Percentiles rank a stretch among this genome's conserved stretches.
phyloP scores from a whole-genome alignment of 495 filamentous ascomycete genomes.

The Entonaema liquescens region DNA sequence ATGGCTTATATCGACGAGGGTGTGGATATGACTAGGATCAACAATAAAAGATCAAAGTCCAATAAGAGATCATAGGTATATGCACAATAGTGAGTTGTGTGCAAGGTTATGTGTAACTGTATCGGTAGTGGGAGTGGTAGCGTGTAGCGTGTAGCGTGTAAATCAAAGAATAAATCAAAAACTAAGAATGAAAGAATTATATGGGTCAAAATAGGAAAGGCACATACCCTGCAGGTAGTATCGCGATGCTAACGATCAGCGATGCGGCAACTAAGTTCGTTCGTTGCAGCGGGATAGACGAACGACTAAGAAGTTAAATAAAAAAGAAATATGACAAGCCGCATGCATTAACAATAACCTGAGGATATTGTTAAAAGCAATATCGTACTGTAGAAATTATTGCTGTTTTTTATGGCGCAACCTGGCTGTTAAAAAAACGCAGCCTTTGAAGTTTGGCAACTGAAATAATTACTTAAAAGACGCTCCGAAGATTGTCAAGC shows the following conservation, averaged over 20 bases:
- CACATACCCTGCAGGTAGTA: conserved; percentile 39
- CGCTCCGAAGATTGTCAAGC: conserved; percentile 13
- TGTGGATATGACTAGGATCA: conserved; percentile 1
- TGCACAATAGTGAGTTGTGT: conserved; percentile 2
- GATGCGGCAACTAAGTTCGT: conserved; percentile 20
- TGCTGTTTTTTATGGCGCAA: neutral
- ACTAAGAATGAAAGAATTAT: conserved; percentile 2
- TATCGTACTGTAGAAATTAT: neutral
- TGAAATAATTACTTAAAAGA: conserved; percentile 22
- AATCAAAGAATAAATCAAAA: conserved; percentile 18
- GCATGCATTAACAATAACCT: neutral
- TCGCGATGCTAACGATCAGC: conserved; percentile 37
- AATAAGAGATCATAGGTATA: neutral
- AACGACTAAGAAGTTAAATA: conserved; percentile 5
- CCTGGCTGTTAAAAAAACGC: neutral
- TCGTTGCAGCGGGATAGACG: conserved; percentile 8
- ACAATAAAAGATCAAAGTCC: conserved; percentile 1
- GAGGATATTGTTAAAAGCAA: neutral
- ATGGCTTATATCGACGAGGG: neutral
- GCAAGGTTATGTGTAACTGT: conserved; percentile 10
- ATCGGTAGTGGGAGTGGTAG: neutral
- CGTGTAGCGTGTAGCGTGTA: neutral
- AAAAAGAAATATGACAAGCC: neutral
- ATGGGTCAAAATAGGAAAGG: conserved; percentile 19
- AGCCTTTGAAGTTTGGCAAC: neutral